Base-by-base conservation (phyloP, 352 stramenopile species). In the Phytophthora nicotianae region DNA sequence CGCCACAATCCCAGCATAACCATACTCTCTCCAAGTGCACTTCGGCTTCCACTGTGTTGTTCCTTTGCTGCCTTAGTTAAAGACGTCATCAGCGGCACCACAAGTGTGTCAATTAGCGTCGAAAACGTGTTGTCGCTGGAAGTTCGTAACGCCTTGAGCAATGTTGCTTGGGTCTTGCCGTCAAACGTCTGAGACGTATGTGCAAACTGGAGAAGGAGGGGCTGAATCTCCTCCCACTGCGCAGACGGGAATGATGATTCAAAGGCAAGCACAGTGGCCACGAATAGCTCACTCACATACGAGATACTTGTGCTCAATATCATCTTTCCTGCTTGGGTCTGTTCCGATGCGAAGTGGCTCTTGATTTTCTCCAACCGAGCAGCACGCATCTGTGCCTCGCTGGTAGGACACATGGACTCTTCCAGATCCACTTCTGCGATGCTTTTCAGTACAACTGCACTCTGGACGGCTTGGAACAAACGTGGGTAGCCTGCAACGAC, bases 1-100 rank as follows among this genome's bases (percentile, higher is more conserved):
- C 93, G 83, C 69, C 98, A 88, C 59, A 98, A 59, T 26, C 97
- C 97, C 50, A 99, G 54, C 29, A 97, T 80, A 23, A 98, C 79
- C 66, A 97, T 91, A 41, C 78, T 83, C 52, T 97, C 62, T 32
- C 91, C 90, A 13, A 89, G 73, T 13, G 37, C 20, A 17, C 29
- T 58, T 24, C 16, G 17, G 37, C 37, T 45, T 16, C 41, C 29
- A 43, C 23, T 32, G 14, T 20, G 16, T 37, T 56, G 50, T 17
- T 64, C 21, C 8, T 43, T 56, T 1, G 29, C 19, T 26, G 50
- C 33, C 16, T 9, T 54, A 72, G 50, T 19, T 50, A 84, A 27
- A 58, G 78, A 49, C 10, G 24, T 33, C 40, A 77, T 23, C 10
- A 86, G 65, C 21, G 65, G 62, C 2, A 29, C 70, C 6, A 95